Percentiles rank a stretch among this genome's conserved stretches.
Evolutionary conservation across 176 grass and related monocot genomes (phyloP).

Genomic region (Oryza longistaminata): DNA sequence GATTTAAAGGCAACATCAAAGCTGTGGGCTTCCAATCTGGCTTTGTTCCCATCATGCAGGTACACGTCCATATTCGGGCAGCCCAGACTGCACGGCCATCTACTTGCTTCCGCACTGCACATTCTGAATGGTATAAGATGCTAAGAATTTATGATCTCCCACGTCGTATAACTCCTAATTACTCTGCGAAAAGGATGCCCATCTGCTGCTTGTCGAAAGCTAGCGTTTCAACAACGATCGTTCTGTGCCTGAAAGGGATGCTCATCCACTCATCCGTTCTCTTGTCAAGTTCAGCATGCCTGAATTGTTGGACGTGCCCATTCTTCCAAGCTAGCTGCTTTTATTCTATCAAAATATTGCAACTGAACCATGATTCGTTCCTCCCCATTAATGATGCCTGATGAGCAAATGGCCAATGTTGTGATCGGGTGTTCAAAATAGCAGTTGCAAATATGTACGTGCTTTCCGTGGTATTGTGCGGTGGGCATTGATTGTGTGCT

Average conservation of each 20-base stretch:
- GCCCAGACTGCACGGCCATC: neutral
- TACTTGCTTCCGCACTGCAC: neutral
- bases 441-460: neutral
- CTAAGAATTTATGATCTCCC: neutral
- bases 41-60: neutral
- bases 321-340: neutral
- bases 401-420: neutral
- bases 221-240: neutral
- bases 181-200: neutral
- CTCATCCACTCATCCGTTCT: neutral
- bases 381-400: neutral
- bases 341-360: neutral
- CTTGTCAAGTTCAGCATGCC: neutral
- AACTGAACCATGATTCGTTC: neutral
- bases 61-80: neutral
- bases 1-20: neutral
- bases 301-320: neutral
- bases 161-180: neutral
- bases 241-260: constrained; percentile 4
- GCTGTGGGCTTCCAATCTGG: neutral
- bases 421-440: constrained; percentile 5
- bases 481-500: constrained; percentile 36
- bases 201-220: neutral
- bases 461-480: constrained; percentile 14
- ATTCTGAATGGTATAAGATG: neutral